Percentiles rank a stretch among this genome's conserved stretches.
Conservation (phyloP, 2,329 filamentous ascomycete genomes). For the Sarocladium kiliense region DNA sequence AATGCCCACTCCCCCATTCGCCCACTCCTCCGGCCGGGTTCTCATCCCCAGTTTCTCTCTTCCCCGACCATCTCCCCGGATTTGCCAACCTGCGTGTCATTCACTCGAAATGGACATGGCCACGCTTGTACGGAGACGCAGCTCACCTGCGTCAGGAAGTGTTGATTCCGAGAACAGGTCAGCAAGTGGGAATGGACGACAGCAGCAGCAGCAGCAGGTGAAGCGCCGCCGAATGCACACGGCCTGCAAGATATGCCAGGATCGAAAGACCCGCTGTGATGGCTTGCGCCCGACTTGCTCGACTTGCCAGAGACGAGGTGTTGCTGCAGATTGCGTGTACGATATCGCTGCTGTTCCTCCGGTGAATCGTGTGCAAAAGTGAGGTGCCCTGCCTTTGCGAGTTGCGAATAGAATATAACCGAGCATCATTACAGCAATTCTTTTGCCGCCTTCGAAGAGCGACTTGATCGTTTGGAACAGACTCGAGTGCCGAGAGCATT, state of each 20-base stretch:
- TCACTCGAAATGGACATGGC: background rate
- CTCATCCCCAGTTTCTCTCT: slow-evolving; percentile 2
- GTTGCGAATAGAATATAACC: background rate
- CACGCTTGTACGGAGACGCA: background rate
- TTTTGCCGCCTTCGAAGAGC: slow-evolving; percentile 1
- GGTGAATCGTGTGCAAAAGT: background rate
- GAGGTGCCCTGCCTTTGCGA: background rate
- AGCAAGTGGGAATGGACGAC: background rate
- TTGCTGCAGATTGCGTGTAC: slow-evolving; percentile 5
- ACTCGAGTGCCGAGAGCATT: background rate
- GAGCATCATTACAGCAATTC: background rate
- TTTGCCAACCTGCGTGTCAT: background rate
- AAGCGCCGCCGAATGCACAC: slow-evolving; percentile 3
- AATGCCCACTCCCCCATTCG: background rate
- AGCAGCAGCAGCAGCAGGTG: background rate
- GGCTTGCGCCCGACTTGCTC: slow-evolving; percentile 38
- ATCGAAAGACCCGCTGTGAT: slow-evolving; percentile 36
- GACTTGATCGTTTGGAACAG: slow-evolving; percentile 1
- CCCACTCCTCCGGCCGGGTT: background rate
- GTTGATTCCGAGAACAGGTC: background rate
- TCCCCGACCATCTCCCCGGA: slow-evolving; percentile 6
- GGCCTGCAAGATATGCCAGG: slow-evolving; percentile 36
- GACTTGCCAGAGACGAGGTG: slow-evolving; percentile 29
- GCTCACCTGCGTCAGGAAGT: background rate
- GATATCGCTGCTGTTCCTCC: slow-evolving; percentile 1